These are phyloP conservation scores for Mrakia blollopis DNA, from an alignment of 768 basidiomycete genomes.

Conservation along the genomic window DNA sequence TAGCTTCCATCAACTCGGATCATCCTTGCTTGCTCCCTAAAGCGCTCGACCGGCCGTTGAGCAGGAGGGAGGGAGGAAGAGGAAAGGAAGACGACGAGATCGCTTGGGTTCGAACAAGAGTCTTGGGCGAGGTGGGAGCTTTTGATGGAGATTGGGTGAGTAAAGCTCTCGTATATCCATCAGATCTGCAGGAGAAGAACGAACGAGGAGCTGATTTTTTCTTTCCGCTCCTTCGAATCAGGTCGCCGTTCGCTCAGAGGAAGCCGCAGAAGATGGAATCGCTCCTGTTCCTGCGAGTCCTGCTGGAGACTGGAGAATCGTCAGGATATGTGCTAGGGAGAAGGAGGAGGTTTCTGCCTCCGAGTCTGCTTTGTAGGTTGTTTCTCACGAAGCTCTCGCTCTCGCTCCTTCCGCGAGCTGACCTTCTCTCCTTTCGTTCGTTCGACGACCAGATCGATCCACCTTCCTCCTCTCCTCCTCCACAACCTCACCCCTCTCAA, in stretches of 20 bases:
- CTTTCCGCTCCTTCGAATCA: background rate
- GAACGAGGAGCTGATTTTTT: background rate
- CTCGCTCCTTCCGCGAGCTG: conserved; percentile 2
- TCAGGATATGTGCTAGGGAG: conserved; percentile 20
- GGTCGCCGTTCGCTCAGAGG: conserved; percentile 16
- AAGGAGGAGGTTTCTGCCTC: background rate
- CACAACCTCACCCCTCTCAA: conserved; percentile 19
- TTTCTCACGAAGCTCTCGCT: conserved; percentile 1
- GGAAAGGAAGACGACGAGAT: conserved; percentile 51
- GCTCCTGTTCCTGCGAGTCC: background rate
- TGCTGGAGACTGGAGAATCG: conserved; percentile 22
- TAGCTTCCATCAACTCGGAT: background rate
- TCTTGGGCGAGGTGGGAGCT: conserved; percentile 61
- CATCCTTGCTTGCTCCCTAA: background rate
- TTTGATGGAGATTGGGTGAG: conserved; percentile 75
- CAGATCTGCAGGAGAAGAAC: conserved; percentile 36
- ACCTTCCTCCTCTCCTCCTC: conserved; percentile 21
- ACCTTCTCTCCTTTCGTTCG: background rate
- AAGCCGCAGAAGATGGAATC: background rate
- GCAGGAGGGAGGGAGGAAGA: background rate
- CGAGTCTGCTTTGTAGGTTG: background rate
- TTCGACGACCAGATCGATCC: background rate
- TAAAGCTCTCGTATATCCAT: conserved; percentile 1
- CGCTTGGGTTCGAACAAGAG: conserved; percentile 59
- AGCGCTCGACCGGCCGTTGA: background rate